phyloP scores from a whole-genome alignment of 108 stramenopile species.

The Aurantiochytrium sp. region DNA sequence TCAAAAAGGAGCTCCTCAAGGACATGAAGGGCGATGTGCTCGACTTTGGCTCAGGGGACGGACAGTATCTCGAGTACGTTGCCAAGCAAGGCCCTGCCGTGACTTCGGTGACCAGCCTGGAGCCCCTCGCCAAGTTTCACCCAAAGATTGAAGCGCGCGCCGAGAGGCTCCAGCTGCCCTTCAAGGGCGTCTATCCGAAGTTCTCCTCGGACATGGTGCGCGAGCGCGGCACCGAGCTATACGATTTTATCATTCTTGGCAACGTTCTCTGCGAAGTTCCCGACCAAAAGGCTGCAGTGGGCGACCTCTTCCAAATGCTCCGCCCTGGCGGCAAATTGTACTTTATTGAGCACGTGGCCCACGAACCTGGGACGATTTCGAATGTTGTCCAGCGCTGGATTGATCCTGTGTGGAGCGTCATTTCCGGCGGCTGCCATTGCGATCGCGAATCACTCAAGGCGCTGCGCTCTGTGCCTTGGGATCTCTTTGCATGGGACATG shows the following conservation, averaged over 20 bases:
- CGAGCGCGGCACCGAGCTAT: constrained; percentile 6
- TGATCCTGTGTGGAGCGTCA: constrained; percentile 30
- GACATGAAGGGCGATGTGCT: constrained; percentile 28
- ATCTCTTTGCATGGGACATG: constrained; percentile 31
- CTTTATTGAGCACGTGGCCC: constrained; percentile 37
- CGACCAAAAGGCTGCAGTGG: constrained; percentile 2
- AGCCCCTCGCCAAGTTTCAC: constrained; percentile 23
- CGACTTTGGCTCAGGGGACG: constrained; percentile 37
- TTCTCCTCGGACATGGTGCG: neutral
- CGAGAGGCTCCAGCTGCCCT: neutral
- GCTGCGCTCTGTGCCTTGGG: constrained; percentile 19
- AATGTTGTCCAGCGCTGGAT: constrained; percentile 17
- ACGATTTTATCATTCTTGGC: constrained; percentile 38
- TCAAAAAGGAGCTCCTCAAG: constrained; percentile 19
- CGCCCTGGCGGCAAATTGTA: constrained; percentile 27
- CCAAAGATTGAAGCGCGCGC: constrained; percentile 6
- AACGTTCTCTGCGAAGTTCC: constrained; percentile 43
- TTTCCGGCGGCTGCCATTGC: constrained; percentile 36
- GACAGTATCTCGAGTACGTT: constrained; percentile 26
- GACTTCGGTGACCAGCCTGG: constrained; percentile 25
- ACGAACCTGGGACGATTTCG: neutral
- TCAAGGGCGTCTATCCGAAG: neutral
- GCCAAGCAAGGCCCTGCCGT: neutral
- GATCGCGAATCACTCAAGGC: constrained; percentile 30
- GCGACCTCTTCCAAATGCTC: constrained; percentile 15